Evolutionary conservation across 306 rosid genomes (phyloP), one percentile per base, ranked within the genome.

Genomic region (Trifolium fragiferum): DNA sequence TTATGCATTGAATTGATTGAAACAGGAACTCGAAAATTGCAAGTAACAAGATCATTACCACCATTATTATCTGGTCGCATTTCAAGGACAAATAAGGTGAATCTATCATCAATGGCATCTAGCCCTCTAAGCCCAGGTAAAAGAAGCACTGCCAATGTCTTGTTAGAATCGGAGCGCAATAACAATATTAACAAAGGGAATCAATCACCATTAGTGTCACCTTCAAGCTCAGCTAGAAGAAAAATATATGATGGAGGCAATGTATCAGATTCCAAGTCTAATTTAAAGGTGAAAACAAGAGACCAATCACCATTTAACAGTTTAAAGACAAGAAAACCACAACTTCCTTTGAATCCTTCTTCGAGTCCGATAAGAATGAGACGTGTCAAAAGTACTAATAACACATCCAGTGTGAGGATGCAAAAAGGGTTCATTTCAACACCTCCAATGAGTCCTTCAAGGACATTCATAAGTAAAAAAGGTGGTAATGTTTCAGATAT

Each of bases 71-170:
- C 73, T 4, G 53, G 77, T 61, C 90, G 77, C 13, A 21, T 50
- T 74, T 63, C 70, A 76, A 86, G 54, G 81, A 66, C 37, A 3
- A 77, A 38, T 15, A 79, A 57, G 72, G 89, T 66, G 60, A 75
- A 70, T 57, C 89, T 33, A 30, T 64, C 63, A 57, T 23, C 63
- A 57, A 11, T 11, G 33, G 7, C 63, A 57, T 57, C 60, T 55
- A 83, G 72, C 60, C 77, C 81, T 27, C 8, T 73, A 63, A 87
- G 78, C 73, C 87, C 63, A 23, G 53, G 66, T n/a, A 79, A 79
- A 79, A 73, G 75, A 23, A 82, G 69, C 2, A 9, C 77, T 21
- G 21, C 79, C 10, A 76, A 70, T 35, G 86, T 77, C 62, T 73
- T 78, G 6, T 70, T 78, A 8, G 90, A 84, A 64, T 77, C 77